Percentiles rank a stretch among this genome's conserved stretches.
Evolutionary conservation across 352 stramenopile genomes (phyloP).

Genomic region (Saprolegnia diclina): DNA sequence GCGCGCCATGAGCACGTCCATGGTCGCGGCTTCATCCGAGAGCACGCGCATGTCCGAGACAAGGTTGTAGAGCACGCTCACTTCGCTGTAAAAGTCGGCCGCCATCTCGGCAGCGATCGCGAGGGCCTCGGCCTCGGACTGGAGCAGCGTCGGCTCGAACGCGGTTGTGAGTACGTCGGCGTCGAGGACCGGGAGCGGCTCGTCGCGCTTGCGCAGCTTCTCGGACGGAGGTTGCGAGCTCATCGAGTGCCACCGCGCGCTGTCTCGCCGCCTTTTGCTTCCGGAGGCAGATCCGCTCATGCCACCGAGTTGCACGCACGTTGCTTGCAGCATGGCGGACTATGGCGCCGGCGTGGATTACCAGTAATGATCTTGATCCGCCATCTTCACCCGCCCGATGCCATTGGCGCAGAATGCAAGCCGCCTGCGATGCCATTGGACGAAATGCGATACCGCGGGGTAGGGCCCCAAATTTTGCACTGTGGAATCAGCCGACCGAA

Average conservation of each 20-base stretch:
- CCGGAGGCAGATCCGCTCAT: too few species aligned
- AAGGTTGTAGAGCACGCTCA: conserved; percentile 61
- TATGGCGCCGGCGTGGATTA: too few species aligned
- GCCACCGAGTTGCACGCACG: too few species aligned
- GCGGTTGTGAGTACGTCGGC: conserved; percentile 28
- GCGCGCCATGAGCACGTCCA: conserved; percentile 56
- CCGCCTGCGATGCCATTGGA: not conserved
- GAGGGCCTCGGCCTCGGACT: conserved; percentile 38
- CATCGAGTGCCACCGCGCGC: not conserved
- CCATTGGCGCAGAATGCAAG: not conserved
- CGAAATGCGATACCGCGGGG: too few species aligned
- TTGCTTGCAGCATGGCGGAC: not conserved
- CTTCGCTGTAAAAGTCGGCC: conserved; percentile 56
- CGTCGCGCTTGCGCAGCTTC: not conserved
- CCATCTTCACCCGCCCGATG: too few species aligned
- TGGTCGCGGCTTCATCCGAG: conserved; percentile 39
- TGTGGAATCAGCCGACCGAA: not conserved
- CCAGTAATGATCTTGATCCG: too few species aligned
- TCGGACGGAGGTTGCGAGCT: not conserved
- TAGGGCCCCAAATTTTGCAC: not conserved
- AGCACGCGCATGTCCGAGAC: conserved; percentile 51
- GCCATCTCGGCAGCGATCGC: conserved; percentile 51
- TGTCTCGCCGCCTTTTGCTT: not conserved
- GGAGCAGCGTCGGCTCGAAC: conserved; percentile 41
- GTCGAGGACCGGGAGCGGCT: not conserved